These are phyloP conservation scores for Phytophthora rubi DNA, from an alignment of 352 stramenopile genomes.

Conservation along the genomic window DNA sequence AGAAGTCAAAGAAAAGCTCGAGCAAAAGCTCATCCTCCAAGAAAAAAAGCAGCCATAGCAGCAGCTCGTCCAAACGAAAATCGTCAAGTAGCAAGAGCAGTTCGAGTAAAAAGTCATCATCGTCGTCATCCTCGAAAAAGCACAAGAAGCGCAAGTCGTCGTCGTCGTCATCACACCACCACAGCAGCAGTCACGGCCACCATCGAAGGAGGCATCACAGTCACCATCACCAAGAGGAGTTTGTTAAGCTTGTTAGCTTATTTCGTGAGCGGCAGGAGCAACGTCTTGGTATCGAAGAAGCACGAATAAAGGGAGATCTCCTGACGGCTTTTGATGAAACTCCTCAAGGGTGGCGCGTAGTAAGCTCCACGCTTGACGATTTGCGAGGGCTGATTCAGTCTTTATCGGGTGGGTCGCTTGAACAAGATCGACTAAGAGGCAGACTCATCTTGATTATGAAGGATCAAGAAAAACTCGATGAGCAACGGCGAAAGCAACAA, in stretches of 20 bases:
- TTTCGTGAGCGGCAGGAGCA: slow-evolving; percentile 68
- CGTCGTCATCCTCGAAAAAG: slow-evolving; percentile 60
- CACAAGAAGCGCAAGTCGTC: slow-evolving; percentile 75
- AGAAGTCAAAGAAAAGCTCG: slow-evolving; percentile 46
- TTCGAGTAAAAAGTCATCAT: slow-evolving; percentile 65
- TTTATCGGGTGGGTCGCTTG: slow-evolving; percentile 68
- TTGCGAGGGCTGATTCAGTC: slow-evolving; percentile 61
- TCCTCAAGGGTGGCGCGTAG: slow-evolving; percentile 71
- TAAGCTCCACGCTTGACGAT: slow-evolving; percentile 71
- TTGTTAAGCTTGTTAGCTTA: slow-evolving; percentile 61
- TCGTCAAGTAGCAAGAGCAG: slow-evolving; percentile 54
- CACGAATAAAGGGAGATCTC: slow-evolving; percentile 48
- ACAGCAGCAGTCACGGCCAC: slow-evolving; percentile 55
- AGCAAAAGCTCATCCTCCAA: slow-evolving; percentile 54
- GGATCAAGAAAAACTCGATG: slow-evolving; percentile 71
- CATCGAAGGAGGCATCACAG: slow-evolving; percentile 66
- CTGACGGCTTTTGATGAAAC: slow-evolving; percentile 47
- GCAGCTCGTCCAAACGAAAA: slow-evolving; percentile 52
- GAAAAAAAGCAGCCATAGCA: slow-evolving; percentile 51
- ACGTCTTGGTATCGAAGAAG: slow-evolving; percentile 61
- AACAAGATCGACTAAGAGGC: slow-evolving; percentile 77
- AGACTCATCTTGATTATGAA: slow-evolving; percentile 84
- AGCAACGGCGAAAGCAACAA: slow-evolving; percentile 69
- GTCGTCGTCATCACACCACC: slow-evolving; percentile 66
- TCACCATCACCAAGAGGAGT: slow-evolving; percentile 71